Evolutionary conservation across 2,329 filamentous ascomycete species (phyloP).

Genomic region (Lojkania enalia): DNA sequence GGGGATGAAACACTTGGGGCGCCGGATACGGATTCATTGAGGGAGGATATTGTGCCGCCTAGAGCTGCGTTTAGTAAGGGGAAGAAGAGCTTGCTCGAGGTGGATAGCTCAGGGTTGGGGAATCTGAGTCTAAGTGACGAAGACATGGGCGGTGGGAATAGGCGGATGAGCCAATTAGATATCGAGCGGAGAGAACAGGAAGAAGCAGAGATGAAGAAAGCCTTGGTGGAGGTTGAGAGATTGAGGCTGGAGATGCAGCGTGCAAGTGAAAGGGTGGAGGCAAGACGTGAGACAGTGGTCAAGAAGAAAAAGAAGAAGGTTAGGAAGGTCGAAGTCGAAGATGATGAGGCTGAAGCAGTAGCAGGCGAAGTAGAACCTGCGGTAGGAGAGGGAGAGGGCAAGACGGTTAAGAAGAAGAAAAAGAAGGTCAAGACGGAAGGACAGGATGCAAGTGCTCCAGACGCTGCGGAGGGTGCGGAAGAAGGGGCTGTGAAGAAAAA

Average conservation of each 20-base stretch:
- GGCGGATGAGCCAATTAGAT: constrained; percentile 51
- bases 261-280: constrained; percentile 73
- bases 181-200: constrained; percentile 72
- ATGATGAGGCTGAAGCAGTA: constrained; percentile 60
- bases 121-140: constrained; percentile 69
- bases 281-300: constrained; percentile 68
- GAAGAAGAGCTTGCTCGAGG: constrained; percentile 74
- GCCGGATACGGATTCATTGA: constrained; percentile 28
- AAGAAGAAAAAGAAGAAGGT: constrained; percentile 61
- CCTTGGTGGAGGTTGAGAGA: constrained; percentile 85
- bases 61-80: constrained; percentile 26
- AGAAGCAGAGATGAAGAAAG: constrained; percentile 85
- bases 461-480: neutral
- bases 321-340: constrained; percentile 52
- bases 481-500: constrained; percentile 43
- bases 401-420: constrained; percentile 43
- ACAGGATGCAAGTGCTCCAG: constrained; percentile 21
- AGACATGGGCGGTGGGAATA: constrained; percentile 25
- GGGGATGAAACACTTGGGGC: constrained; percentile 53
- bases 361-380: constrained; percentile 12
- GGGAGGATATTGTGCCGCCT: constrained; percentile 36
- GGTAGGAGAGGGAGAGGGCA: constrained; percentile 18
- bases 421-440: constrained; percentile 44
- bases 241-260: constrained; percentile 87
- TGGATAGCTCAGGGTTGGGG: constrained; percentile 83